These are phyloP conservation scores for Phytophthora fragariae DNA, from an alignment of 352 stramenopile genomes.

Conservation along the genomic window DNA sequence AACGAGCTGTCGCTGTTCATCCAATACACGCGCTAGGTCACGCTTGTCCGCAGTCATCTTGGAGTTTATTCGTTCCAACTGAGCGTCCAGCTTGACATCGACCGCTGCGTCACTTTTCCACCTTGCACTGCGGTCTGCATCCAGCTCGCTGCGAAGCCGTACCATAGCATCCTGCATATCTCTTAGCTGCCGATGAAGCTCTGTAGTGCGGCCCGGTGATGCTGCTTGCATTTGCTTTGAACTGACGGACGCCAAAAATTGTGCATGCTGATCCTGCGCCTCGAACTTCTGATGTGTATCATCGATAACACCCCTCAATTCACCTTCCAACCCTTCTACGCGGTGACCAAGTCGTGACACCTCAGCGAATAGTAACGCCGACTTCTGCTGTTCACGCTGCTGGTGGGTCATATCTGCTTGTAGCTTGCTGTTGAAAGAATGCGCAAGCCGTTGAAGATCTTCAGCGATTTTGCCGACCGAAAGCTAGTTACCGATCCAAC, in stretches of 20 bases:
- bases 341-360: constrained; percentile 57
- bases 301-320: constrained; percentile 36
- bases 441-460: constrained; percentile 62
- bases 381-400: constrained; percentile 77
- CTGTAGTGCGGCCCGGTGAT: constrained; percentile 25
- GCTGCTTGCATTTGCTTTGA: constrained; percentile 48
- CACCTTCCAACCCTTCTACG: constrained; percentile 51
- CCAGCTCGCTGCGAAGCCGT: constrained; percentile 63
- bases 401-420: constrained; percentile 60
- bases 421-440: constrained; percentile 65
- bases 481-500: constrained; percentile 17
- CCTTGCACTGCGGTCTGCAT: constrained; percentile 63
- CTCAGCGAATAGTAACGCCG: constrained; percentile 74
- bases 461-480: constrained; percentile 42
- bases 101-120: constrained; percentile 57
- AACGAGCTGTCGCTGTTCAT: constrained; percentile 61
- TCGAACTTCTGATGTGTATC: constrained; percentile 53
- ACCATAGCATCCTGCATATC: constrained; percentile 48
- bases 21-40: constrained; percentile 56
- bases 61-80: constrained; percentile 54
- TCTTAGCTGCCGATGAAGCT: constrained; percentile 41
- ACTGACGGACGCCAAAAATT: constrained; percentile 26
- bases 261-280: constrained; percentile 52
- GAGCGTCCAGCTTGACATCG: constrained; percentile 47
- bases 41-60: constrained; percentile 61